These are phyloP conservation scores for Exophiala mesophila DNA, from an alignment of 2,329 filamentous ascomycete species.

Conservation along the genomic window DNA sequence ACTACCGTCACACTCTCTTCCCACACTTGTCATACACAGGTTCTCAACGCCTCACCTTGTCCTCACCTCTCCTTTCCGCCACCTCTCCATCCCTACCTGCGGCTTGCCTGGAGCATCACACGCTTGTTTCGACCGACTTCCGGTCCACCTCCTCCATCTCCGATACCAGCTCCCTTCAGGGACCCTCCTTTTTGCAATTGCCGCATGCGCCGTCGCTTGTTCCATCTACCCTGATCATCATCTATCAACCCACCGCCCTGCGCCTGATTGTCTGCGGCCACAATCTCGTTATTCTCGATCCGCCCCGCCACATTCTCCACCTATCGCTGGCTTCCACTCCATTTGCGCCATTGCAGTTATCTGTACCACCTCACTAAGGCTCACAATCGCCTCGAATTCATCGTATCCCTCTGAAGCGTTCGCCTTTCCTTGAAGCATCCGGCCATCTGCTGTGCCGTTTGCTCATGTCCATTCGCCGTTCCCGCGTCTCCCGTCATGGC, in stretches of 20 bases:
- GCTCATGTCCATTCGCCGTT: slow-evolving; percentile 23
- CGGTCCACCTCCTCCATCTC: neutral
- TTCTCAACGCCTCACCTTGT: too few species aligned
- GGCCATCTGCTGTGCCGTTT: slow-evolving; percentile 8
- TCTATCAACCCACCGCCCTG: too few species aligned
- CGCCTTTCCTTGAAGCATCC: slow-evolving; percentile 8
- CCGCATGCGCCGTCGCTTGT: too few species aligned
- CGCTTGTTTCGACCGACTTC: neutral
- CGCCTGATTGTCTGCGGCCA: too few species aligned
- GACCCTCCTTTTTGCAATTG: too few species aligned
- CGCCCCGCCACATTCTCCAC: slow-evolving; percentile 1
- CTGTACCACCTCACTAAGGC: slow-evolving; percentile 2
- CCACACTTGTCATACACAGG: too few species aligned
- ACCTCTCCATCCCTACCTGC: neutral
- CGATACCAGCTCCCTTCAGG: too few species aligned
- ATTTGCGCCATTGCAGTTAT: neutral
- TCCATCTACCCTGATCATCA: too few species aligned
- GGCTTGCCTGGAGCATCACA: neutral
- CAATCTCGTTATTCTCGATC: too few species aligned
- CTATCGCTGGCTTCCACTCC: neutral
- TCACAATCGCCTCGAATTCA: neutral
- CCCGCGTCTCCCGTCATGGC: slow-evolving; percentile 35
- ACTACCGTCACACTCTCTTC: too few species aligned
- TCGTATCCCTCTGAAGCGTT: neutral
- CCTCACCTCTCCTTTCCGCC: neutral